Base-by-base conservation (phyloP, 2,329 filamentous ascomycete genomes). In the Xylariaceae sp. region DNA sequence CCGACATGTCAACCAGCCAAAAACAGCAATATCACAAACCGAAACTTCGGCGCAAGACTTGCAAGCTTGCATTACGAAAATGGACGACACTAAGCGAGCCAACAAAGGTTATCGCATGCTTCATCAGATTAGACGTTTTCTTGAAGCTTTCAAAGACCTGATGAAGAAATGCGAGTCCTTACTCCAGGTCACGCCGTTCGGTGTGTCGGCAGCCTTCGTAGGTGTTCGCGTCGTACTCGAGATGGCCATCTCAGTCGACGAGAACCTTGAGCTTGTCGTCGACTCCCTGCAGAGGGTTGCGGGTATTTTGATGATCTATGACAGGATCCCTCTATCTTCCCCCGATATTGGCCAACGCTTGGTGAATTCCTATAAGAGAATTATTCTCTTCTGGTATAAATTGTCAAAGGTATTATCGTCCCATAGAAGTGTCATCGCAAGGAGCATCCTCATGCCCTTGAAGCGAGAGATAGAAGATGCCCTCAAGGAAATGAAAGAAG, bases 341-440 rank as follows among this genome's bases (percentile, higher is more conserved):
- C 35, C 39, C 22, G 47, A 49, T 22, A 38, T 49, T 2, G 34
- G 38, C 1, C 5, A 29, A n/a, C 21, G 47, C 25, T 36, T 49
- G 19, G 43, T 49, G 20, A 21, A 29, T 20, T 49, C 47, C 3
- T 49, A 49, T 32, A 49, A 49, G 47, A 32, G 32, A 14, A 46
- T 49, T 25, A 40, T 49, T n/a, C 39, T 27, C 10, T 46, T 49
- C 20, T 49, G 47, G 47, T 49, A 49, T 22, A 42, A 49, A 22
- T 17, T 46, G 12, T 39, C 39, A 7, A 47, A 49, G 29, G 43
- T 49, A 3, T 16, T 49, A 6, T 43, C 47, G 4, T 36, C 47
- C 2, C 46, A 44, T n/a, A 47, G 40, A 17, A 39, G 47, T 7
- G 41, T 49, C 16, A 11, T 43, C 8, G 20, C 40, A 3, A 43